Evolutionary conservation across 306 rosid genomes (phyloP), one percentile per base, ranked within the genome.

Genomic region (Senna tora): DNA sequence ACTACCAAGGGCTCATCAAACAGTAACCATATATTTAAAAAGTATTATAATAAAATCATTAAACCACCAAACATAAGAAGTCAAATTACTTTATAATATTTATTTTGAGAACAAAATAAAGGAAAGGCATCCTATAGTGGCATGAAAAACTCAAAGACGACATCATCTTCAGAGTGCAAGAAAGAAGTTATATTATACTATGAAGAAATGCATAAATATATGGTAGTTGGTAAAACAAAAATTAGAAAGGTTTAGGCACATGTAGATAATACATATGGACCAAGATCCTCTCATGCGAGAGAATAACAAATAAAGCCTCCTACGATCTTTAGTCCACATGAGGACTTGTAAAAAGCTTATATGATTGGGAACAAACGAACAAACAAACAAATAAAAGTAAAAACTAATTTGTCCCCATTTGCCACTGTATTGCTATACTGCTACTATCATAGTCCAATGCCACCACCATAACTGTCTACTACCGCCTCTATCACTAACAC

Each of bases 81-180:
- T 36, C 25, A 53, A 36, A 51, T 51, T 19, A 64, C 16, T 41
- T 13, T 55, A 55, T 55, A n/a, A 45, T 34, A 32, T 36, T 36
- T 25, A 25, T 25, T 25, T 25, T 25, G 3, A 21, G 14, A 61
- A 20, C 41, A 47, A 73, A 4, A 7, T 33, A 11, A 5, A 49
- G 34, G 25, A 30, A 62, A 74, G 42, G 8, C 71, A 74, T 11
- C 43, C 36, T 38, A 39, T 15, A 14, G 52, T 33, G 22, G 52
- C 42, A 36, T 34, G n/a, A 34, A 36, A 60, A 36, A 16, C 32
- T 36, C 66, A 60, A 13, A 60, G 30, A 21, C 9, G 21, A 36
- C 9, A 60, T n/a, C 17, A 30, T 17, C 66, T 8, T 60, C n/a
- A 38, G 42, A 36, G n/a, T 16, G 66, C 7, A 1, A n/a, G 66